Conservation (phyloP, 2,329 filamentous ascomycete species). For the Colletotrichum lini region DNA sequence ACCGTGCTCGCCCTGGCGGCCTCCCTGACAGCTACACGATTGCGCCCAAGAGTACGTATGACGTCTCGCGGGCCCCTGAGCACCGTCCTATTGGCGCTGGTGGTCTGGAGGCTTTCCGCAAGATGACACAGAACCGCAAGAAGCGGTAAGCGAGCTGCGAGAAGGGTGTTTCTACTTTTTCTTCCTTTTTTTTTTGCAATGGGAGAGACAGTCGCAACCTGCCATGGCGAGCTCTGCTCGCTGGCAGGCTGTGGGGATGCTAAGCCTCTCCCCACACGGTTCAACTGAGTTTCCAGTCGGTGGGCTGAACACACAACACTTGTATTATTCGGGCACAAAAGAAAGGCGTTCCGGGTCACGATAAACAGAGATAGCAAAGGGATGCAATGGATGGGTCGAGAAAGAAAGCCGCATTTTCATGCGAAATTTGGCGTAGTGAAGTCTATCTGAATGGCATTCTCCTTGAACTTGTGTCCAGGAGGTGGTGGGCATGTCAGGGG, state of each 20-base stretch:
- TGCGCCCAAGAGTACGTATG: constrained; percentile 74
- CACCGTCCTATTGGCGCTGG: constrained; percentile 74
- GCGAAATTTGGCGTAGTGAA: neutral
- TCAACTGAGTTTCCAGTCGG: neutral
- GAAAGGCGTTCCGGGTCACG: constrained; percentile 32
- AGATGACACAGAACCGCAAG: constrained; percentile 76
- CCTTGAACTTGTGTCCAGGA: neutral
- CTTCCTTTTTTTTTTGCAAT: too few species aligned
- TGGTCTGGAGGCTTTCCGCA: constrained; percentile 75
- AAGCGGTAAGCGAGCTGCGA: constrained; percentile 52
- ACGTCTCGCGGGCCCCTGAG: constrained; percentile 64
- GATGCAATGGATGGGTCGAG: constrained; percentile 2
- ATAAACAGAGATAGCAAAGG: constrained; percentile 5
- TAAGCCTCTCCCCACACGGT: neutral
- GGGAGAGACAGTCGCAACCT: neutral
- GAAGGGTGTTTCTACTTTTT: neutral
- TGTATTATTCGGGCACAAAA: constrained; percentile 33
- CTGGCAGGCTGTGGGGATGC: neutral
- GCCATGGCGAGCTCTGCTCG: neutral
- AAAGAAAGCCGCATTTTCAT: constrained; percentile 20
- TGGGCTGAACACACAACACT: constrained; percentile 11
- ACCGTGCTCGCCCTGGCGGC: constrained; percentile 70
- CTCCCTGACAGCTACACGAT: constrained; percentile 72
- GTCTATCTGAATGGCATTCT: neutral
- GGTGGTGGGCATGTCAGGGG: neutral